These are phyloP conservation scores for Linum tenue DNA, from an alignment of 345 rosid genomes.

Conservation along the genomic window DNA sequence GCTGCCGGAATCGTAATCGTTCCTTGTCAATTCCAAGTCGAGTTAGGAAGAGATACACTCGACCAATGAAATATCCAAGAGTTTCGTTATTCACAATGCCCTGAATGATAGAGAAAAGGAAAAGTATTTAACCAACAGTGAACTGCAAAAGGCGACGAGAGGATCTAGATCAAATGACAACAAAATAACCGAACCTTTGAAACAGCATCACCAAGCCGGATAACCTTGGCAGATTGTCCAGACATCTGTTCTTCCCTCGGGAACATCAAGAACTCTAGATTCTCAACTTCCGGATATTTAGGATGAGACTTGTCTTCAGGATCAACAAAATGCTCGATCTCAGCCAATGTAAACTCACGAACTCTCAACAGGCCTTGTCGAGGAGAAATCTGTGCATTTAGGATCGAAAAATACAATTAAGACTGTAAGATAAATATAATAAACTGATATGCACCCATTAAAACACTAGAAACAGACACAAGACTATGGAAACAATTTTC, in stretches of 20 bases:
- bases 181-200: conserved; percentile 38
- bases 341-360: conserved; percentile 92
- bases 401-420: too few relatives aligned
- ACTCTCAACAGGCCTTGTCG: conserved; percentile 96
- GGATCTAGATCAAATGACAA: neutral
- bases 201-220: conserved; percentile 68
- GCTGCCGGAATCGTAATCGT: conserved; percentile 83
- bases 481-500: too few relatives aligned
- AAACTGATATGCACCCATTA: too few relatives aligned
- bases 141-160: neutral
- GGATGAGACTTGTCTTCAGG: conserved; percentile 95
- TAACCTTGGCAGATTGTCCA: conserved; percentile 62
- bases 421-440: too few relatives aligned
- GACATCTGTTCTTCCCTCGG: conserved; percentile 84
- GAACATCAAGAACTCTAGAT: conserved; percentile 79
- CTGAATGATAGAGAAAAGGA: conserved; percentile 25
- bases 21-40: conserved; percentile 70
- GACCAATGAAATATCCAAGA: conserved; percentile 91
- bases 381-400: conserved; percentile 63
- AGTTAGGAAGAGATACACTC: conserved; percentile 81
- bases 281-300: conserved; percentile 54
- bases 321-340: conserved; percentile 95
- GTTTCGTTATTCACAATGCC: conserved; percentile 91
- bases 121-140: neutral
- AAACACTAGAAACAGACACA: too few relatives aligned